Base-by-base conservation (phyloP, 169 alveolate species). In the Cryptosporidium tyzzeri region DNA sequence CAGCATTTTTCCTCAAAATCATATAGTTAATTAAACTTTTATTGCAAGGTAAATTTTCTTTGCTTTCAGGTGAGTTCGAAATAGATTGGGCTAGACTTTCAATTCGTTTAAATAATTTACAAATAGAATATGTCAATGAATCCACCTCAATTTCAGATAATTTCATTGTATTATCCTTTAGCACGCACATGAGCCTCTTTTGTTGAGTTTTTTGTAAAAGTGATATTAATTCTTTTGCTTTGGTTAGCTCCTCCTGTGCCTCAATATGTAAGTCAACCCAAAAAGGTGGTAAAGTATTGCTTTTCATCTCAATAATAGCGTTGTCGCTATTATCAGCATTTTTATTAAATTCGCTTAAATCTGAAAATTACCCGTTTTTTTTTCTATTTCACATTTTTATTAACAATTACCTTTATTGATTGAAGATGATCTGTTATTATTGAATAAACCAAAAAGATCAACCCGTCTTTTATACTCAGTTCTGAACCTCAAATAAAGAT, bases 1-100 rank as follows among this genome's bases (percentile, higher is more conserved):
- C 93, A 51, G 94, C 94, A 73, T 94, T 94, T 86, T 85, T 93
- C 75, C 91, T 91, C 26, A 94, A 50, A 9, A 86, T 85, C 2
- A 70, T 68, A 14, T 65, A 86, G 84, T 71, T 92, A 85, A 85
- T 69, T 55, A 48, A 37, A 45, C 71, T 26, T 53, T 6, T 9
- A 26, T 33, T 9, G 18, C 31, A 18, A 23, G 10, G 21, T 33
- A 41, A 70, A 51, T 74, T 65, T 33, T 91, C 80, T 65, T 45
- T 85, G 62, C 69, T 86, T 69, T 84, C 71, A 14, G 86, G 71
- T 31, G 92, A 35, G 3, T 86, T 48, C 6, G 93, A 73, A 62
- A 92, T 92, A 45, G 80, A 69, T 44, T 70, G 68, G n/a, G 51
- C 62, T 8, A 92, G 61, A 18, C 16, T 59, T 53, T 92, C 92